These are phyloP conservation scores for Peterozyma xylosa DNA, from an alignment of 805 yeast species.

Conservation along the genomic window DNA sequence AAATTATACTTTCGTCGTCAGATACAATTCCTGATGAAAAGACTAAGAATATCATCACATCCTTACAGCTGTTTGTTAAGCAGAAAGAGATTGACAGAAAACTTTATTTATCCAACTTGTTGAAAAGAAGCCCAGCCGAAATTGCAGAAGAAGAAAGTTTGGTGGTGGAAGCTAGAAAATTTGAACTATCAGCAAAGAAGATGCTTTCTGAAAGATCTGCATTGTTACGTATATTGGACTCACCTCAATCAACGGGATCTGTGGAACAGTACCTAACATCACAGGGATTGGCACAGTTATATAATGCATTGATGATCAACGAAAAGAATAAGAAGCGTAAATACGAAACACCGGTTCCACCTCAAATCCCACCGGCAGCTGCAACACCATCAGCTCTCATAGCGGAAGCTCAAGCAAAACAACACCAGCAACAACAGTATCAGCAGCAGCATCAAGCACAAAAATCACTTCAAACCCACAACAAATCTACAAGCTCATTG, in stretches of 20 bases:
- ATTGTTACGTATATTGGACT: constrained; percentile 69
- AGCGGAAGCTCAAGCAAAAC: constrained; percentile 29
- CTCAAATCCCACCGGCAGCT: constrained; percentile 50
- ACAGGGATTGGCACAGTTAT: constrained; percentile 83
- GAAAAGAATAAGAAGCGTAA: constrained; percentile 57
- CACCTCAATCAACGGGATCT: constrained; percentile 75
- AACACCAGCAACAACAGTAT: constrained; percentile 12
- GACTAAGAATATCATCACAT: constrained; percentile 42
- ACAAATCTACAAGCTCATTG: constrained; percentile 16
- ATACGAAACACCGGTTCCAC: constrained; percentile 47
- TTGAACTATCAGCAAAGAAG: constrained; percentile 87
- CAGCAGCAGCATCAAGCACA: neutral
- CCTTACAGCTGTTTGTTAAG: constrained; percentile 58
- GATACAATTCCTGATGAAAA: constrained; percentile 31
- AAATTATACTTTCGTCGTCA: constrained; percentile 39
- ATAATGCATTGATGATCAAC: constrained; percentile 63
- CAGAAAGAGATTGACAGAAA: constrained; percentile 74
- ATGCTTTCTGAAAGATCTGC: constrained; percentile 79
- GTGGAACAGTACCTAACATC: constrained; percentile 74
- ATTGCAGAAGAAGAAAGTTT: constrained; percentile 96
- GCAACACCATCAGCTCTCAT: constrained; percentile 40
- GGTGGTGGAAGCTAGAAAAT: constrained; percentile 85
- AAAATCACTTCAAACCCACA: constrained; percentile 8
- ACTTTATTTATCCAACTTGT: constrained; percentile 64
- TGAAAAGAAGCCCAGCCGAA: constrained; percentile 88